Conservation (phyloP, 352 stramenopile species). For the Plasmopara halstedii region DNA sequence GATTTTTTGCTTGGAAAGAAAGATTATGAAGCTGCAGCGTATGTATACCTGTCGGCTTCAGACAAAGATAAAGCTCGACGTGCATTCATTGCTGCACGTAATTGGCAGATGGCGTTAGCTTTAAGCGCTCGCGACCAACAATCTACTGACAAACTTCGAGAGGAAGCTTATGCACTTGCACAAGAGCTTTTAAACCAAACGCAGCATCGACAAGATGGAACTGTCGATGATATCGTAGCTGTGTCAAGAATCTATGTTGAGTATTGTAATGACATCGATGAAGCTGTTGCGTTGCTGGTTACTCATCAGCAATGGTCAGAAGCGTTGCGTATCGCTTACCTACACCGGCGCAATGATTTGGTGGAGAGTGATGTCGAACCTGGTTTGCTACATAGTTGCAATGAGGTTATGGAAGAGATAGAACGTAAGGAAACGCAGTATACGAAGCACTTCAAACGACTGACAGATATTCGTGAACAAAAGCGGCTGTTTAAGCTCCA, state of each 20-base stretch:
- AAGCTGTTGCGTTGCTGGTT: conserved; percentile 62
- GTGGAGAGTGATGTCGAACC: conserved; percentile 69
- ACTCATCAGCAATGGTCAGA: conserved; percentile 50
- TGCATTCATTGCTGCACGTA: conserved; percentile 43
- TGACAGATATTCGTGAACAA: conserved; percentile 62
- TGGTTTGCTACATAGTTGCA: conserved; percentile 32
- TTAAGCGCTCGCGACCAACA: conserved; percentile 28
- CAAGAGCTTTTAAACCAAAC: conserved; percentile 43
- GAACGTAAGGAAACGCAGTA: conserved; percentile 35
- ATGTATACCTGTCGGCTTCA: conserved; percentile 47
- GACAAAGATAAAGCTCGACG: conserved; percentile 34
- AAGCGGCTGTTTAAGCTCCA: conserved; percentile 73
- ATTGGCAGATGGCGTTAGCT: conserved; percentile 59
- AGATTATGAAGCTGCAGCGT: conserved; percentile 45
- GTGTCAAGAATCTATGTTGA: conserved; percentile 60
- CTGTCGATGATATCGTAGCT: conserved; percentile 23
- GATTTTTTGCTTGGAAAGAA: conserved; percentile 31
- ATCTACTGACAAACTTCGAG: conserved; percentile 15
- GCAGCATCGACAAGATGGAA: conserved; percentile 13
- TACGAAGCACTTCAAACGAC: conserved; percentile 39
- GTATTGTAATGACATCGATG: conserved; percentile 64
- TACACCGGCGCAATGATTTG: conserved; percentile 51
- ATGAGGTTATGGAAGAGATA: conserved; percentile 49
- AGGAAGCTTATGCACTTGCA: conserved; percentile 43
- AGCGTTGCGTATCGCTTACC: conserved; percentile 42